Base-by-base conservation (phyloP, 305 asterid species). In the Solanum hybrid region DNA sequence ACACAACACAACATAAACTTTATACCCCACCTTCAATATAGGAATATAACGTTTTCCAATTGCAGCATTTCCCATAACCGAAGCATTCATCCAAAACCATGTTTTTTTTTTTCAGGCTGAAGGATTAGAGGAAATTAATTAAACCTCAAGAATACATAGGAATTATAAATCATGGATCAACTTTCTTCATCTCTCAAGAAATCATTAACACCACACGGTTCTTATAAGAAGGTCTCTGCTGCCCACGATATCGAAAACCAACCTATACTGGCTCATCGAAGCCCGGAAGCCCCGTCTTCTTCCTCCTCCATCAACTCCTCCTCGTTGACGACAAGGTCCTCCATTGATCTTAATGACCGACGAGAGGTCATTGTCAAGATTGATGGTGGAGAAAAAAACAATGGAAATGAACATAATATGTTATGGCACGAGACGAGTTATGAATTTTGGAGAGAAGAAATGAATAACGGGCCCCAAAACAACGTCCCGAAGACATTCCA, bases 291-390 rank as follows among this genome's bases (percentile, higher is more conserved):
- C 70, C 91, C 90, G 33, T n/a, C 90, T 57, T 12, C 83, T 15
- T 75, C 90, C 51, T 70, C 92, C 89, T 32, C 89, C 87, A 88
- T 88, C 70, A 72, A n/a, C 84, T 27, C 38, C 26, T 61, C 89
- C 86, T 85, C 34, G 32, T 81, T 39, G 39, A 78, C 90, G 84
- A 20, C 91, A 11, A 90, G 70, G 31, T 90, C 92, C 10, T 87
- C 96, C 83, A 7, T 39, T 77, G 33, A 90, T 68, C 38, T 32
- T 26, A 57, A 39, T 13, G 94, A 77, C 2, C 87, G 89, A 4
- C 89, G 72, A 1, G 97, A 97, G 83, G 92, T 97, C 39, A 90
- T 96, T 45, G 95, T 97, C 4, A 97, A 95, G 83, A 94, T 96
- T 82, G 98, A 97, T 84, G 92, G 90, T 70, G 87, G 45, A 20